phyloP scores from a whole-genome alignment of 176 grass and related monocot species.

The Avena atlantica region DNA sequence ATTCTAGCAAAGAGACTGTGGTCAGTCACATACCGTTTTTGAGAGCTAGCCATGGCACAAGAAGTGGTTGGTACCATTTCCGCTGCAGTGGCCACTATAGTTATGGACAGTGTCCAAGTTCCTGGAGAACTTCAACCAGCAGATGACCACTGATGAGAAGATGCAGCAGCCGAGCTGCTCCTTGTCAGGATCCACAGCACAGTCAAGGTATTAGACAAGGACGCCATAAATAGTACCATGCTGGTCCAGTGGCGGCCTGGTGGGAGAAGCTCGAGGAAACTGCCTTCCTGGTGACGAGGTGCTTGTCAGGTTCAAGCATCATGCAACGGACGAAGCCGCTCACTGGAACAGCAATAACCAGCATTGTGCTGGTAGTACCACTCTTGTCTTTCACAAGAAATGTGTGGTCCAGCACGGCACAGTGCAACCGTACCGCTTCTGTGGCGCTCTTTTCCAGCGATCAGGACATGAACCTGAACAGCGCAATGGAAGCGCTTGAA shows the following conservation, averaged over 20 bases:
- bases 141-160: not conserved
- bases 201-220: slow-evolving; percentile 17
- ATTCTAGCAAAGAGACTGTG: not conserved
- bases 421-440: not conserved
- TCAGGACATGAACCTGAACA: not conserved
- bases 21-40: not conserved
- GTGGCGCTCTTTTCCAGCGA: not conserved
- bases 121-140: not conserved
- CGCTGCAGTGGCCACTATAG: not conserved
- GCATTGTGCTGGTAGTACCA: not conserved
- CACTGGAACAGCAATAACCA: not conserved
- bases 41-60: slow-evolving; percentile 17
- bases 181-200: slow-evolving; percentile 11
- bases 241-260: slow-evolving; percentile 18
- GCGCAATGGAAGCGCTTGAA: not conserved
- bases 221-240: not conserved
- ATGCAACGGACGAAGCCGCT: not conserved
- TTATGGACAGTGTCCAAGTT: not conserved
- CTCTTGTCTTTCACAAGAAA: slow-evolving; percentile 22
- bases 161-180: slow-evolving; percentile 27
- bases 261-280: slow-evolving; percentile 33
- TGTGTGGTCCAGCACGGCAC: not conserved
- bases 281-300: not conserved
- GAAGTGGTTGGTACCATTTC: not conserved
- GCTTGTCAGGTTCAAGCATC: slow-evolving; percentile 30